Conservation (phyloP, 2,329 filamentous ascomycete genomes). For the Cladosporium sp. region DNA sequence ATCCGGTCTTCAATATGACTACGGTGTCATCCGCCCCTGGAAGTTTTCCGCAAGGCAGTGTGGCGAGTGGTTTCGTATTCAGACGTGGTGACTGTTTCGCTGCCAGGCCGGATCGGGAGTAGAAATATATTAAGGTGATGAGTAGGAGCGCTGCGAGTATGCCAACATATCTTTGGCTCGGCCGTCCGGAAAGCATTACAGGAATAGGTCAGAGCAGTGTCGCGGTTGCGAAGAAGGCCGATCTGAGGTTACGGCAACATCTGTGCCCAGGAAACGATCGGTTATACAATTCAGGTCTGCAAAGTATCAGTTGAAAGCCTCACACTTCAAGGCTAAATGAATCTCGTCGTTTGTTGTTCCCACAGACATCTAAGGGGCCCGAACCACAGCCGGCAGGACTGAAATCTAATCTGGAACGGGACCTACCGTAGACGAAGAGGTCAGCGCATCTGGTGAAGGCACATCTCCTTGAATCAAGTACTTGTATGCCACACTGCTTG, state of each 20-base stretch:
- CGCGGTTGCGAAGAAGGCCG: background rate
- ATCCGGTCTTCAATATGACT: slow-evolving; percentile 48
- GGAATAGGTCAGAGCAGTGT: background rate
- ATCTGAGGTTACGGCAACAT: background rate
- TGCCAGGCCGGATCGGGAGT: background rate
- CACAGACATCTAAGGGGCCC: background rate
- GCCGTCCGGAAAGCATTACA: background rate
- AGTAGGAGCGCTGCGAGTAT: background rate
- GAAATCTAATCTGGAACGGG: background rate
- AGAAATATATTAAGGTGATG: background rate
- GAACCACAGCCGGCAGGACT: background rate
- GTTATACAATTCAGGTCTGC: background rate
- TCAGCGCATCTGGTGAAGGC: background rate
- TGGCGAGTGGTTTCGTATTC: background rate
- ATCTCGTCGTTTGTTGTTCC: too few species aligned
- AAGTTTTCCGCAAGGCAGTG: slow-evolving; percentile 16
- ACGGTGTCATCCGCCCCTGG: slow-evolving; percentile 50
- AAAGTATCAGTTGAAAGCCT: background rate
- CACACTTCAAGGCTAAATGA: background rate
- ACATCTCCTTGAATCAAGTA: background rate
- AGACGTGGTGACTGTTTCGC: background rate
- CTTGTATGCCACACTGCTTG: background rate
- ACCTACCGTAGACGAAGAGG: background rate
- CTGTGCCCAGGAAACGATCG: background rate
- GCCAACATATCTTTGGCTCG: background rate